phyloP scores from a whole-genome alignment of 1,139 yeast genomes.

The Lodderomyces theae region DNA sequence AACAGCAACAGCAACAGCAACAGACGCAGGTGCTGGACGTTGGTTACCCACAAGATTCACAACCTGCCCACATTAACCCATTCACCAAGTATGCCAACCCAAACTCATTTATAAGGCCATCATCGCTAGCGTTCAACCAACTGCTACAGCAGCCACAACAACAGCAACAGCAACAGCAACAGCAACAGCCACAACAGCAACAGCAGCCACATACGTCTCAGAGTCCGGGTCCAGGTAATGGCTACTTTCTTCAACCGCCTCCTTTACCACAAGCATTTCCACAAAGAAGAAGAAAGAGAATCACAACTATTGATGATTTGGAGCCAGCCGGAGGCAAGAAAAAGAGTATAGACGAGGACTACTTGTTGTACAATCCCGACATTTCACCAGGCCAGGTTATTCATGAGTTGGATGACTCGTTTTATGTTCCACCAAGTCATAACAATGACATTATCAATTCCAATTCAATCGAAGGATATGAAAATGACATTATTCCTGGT shows the following conservation, averaged over 20 bases:
- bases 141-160: conserved; percentile 11
- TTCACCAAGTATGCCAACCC: conserved; percentile 42
- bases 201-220: conserved; percentile 1
- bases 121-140: conserved; percentile 7
- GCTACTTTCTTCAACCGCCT: conserved; percentile 6
- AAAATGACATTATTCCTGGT: conserved; percentile 26
- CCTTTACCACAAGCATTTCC: conserved; percentile 19
- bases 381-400: conserved; percentile 44
- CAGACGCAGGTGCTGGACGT: conserved; percentile 6
- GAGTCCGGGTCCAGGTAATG: not conserved
- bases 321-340: conserved; percentile 16
- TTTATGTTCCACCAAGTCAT: conserved; percentile 24
- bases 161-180: conserved; percentile 15
- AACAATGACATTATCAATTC: conserved; percentile 3
- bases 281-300: conserved; percentile 30
- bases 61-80: conserved; percentile 21
- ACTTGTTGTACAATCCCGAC: conserved; percentile 40
- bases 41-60: conserved; percentile 5
- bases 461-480: conserved; percentile 5
- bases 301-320: conserved; percentile 31
- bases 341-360: conserved; percentile 33
- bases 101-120: conserved; percentile 29
- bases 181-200: conserved; percentile 9
- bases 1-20: conserved; percentile 8
- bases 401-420: conserved; percentile 27